Evolutionary conservation across 2,329 filamentous ascomycete species (phyloP).

Genomic region (Cadophora sp.): DNA sequence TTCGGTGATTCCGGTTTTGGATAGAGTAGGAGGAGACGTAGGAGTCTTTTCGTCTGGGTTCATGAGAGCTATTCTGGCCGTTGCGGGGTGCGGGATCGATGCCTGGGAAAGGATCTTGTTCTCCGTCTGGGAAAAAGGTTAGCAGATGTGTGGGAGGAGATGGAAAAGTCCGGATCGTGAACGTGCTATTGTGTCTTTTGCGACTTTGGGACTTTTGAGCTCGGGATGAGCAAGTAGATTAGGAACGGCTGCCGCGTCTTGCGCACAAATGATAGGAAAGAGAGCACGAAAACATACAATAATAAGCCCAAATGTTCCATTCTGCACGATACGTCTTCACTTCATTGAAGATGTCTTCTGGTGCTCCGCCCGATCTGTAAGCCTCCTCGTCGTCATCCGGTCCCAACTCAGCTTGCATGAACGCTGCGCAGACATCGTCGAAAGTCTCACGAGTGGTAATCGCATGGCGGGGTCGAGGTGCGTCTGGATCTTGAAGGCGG

Average conservation of each 20-base stretch:
- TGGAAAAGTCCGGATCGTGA: background rate
- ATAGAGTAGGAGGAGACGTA: background rate
- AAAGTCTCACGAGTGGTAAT: background rate
- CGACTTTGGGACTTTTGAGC: too few relatives aligned
- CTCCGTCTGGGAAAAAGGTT: background rate
- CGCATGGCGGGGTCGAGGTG: background rate
- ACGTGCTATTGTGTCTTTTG: too few relatives aligned
- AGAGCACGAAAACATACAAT: slow-evolving; percentile 12
- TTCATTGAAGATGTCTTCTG: background rate
- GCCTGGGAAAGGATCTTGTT: slow-evolving; percentile 10
- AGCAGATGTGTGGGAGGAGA: background rate
- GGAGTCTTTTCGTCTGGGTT: background rate
- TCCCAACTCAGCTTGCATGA: slow-evolving; percentile 16
- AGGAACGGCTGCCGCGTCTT: too few relatives aligned
- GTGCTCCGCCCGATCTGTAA: background rate
- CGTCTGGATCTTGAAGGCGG: background rate
- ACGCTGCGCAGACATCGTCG: slow-evolving; percentile 12
- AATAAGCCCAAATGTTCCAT: slow-evolving; percentile 21
- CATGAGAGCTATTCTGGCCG: background rate
- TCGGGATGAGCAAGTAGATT: too few relatives aligned
- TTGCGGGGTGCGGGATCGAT: background rate
- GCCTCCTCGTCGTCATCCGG: background rate
- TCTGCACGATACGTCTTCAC: slow-evolving; percentile 1
- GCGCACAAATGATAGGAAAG: too few relatives aligned
- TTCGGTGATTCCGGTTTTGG: background rate